Conservation (phyloP, 176 grass and related monocot genomes). For the Phoenix roebelenii region DNA sequence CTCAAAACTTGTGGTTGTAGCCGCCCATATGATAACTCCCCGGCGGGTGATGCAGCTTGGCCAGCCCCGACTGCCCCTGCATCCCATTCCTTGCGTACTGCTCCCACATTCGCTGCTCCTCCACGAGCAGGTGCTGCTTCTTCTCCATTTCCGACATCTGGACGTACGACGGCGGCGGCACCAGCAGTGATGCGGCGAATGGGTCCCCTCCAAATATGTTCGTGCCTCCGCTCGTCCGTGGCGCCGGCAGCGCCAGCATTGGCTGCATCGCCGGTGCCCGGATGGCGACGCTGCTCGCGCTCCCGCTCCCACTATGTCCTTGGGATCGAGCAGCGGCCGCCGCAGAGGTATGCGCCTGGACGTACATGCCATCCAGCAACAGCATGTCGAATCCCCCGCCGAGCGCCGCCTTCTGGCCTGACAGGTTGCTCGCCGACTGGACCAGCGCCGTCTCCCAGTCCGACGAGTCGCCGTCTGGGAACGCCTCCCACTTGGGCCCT, state of each 20-base stretch:
- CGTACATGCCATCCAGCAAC: conserved; percentile 78
- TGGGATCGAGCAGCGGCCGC: conserved; percentile 3
- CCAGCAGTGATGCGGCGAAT: conserved; percentile 43
- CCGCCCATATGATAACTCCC: conserved; percentile 9
- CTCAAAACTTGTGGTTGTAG: conserved; percentile 4
- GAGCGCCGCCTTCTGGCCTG: conserved; percentile 38
- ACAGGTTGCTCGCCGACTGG: background rate
- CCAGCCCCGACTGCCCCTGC: conserved; percentile 26
- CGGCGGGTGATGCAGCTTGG: conserved; percentile 36
- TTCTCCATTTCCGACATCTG: conserved; percentile 83
- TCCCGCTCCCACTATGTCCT: conserved; percentile 13
- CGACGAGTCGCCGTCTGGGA: conserved; percentile 34
- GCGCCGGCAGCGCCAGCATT: conserved; percentile 49
- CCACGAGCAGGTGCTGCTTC: conserved; percentile 44
- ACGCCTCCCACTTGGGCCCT: too few species aligned
- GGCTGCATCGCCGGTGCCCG: conserved; percentile 19
- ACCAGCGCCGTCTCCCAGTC: too few species aligned
- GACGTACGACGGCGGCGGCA: conserved; percentile 63
- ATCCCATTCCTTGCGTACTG: conserved; percentile 50
- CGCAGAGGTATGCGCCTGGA: conserved; percentile 14
- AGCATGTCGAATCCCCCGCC: conserved; percentile 56
- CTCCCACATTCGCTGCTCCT: conserved; percentile 58
- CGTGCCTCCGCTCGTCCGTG: background rate
- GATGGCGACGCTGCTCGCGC: conserved; percentile 57
- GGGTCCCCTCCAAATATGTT: conserved; percentile 16